Evolutionary conservation across 2,329 filamentous ascomycete genomes (phyloP).

Genomic region (Alternaria longipes): DNA sequence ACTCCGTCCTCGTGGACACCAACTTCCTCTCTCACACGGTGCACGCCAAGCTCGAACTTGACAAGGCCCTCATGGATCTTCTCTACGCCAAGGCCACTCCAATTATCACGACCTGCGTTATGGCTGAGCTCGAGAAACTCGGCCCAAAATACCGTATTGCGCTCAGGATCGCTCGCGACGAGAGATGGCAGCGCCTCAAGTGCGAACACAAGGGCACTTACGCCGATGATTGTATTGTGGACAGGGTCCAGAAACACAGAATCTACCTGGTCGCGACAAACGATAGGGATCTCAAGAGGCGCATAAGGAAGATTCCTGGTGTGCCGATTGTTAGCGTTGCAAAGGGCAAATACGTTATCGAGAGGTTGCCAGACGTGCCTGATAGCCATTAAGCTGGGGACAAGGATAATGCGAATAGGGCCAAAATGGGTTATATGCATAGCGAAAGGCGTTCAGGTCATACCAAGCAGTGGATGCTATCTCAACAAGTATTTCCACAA

Average conservation of each 20-base stretch:
- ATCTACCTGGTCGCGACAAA: conserved; percentile 57
- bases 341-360: conserved; percentile 92
- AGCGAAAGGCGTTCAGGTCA: conserved; percentile 15
- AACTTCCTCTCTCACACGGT: conserved; percentile 73
- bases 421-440: conserved; percentile 11
- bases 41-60: conserved; percentile 85
- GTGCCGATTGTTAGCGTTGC: conserved; percentile 82
- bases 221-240: conserved; percentile 72
- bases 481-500: background rate
- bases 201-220: conserved; percentile 92
- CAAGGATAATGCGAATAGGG: conserved; percentile 1
- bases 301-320: conserved; percentile 83
- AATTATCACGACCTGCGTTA: conserved; percentile 79
- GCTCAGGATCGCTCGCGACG: conserved; percentile 84
- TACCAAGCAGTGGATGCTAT: background rate
- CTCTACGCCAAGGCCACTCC: conserved; percentile 91
- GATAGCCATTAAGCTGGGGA: conserved; percentile 57
- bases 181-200: conserved; percentile 83
- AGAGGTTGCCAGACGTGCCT: conserved; percentile 85
- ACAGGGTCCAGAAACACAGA: conserved; percentile 56
- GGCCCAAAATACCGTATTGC: conserved; percentile 87
- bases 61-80: conserved; percentile 91
- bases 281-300: conserved; percentile 74
- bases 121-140: conserved; percentile 88
- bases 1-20: conserved; percentile 68